These are phyloP conservation scores for Aspergillus calidoustus DNA, from an alignment of 2,329 filamentous ascomycete genomes.

Conservation along the genomic window DNA sequence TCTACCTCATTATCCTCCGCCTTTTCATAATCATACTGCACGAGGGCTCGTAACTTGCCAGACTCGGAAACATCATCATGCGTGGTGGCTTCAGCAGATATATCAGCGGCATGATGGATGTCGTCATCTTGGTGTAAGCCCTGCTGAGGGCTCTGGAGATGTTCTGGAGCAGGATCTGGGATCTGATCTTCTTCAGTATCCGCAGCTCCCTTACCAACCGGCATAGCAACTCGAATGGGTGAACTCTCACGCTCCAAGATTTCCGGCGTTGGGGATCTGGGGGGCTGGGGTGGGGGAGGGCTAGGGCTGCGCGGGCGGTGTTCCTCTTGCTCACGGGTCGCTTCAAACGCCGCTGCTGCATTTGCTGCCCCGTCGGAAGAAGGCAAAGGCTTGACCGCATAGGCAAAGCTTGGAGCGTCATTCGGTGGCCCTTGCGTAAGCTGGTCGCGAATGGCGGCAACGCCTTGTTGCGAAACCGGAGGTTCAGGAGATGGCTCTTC, in stretches of 20 bases:
- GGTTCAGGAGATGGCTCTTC: constrained; percentile 55
- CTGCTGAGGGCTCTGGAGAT: constrained; percentile 65
- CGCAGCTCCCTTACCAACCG: constrained; percentile 68
- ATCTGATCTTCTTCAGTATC: constrained; percentile 49
- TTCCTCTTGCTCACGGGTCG: constrained; percentile 50
- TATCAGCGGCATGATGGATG: constrained; percentile 64
- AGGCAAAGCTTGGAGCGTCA: constrained; percentile 54
- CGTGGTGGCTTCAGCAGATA: constrained; percentile 61
- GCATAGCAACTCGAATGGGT: constrained; percentile 84
- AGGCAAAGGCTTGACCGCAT: constrained; percentile 68
- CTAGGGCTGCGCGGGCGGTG: constrained; percentile 36
- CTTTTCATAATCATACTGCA: constrained; percentile 96
- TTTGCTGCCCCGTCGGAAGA: constrained; percentile 75
- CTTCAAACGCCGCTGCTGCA: constrained; percentile 51
- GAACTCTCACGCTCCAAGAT: constrained; percentile 63
- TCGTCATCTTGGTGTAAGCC: constrained; percentile 66
- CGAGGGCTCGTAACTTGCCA: constrained; percentile 73
- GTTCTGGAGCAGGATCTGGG: constrained; percentile 55
- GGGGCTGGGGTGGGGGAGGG: constrained; percentile 50
- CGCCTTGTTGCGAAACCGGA: constrained; percentile 63
- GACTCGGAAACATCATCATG: constrained; percentile 53
- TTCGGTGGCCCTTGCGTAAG: constrained; percentile 73
- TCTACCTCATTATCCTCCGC: constrained; percentile 97
- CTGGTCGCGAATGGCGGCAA: constrained; percentile 77
- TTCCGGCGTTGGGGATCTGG: constrained; percentile 55